These are phyloP conservation scores for Penicillium sp. DNA, from an alignment of 2,329 filamentous ascomycete genomes.

Conservation along the genomic window DNA sequence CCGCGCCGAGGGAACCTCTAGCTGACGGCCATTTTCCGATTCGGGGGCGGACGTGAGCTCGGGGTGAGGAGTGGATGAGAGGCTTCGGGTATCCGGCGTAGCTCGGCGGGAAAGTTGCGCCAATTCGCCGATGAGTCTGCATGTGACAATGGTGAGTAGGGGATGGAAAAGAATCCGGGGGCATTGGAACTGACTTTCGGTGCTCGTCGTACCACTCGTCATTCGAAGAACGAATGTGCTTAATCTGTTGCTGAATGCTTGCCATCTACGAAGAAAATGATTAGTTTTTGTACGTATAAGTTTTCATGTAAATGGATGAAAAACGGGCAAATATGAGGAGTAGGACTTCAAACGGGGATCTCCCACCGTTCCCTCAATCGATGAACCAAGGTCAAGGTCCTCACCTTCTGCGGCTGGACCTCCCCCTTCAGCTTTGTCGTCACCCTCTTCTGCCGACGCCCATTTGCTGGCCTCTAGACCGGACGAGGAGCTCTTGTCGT, in stretches of 20 bases:
- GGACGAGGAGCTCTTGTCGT: constrained; percentile 29
- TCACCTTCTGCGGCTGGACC: constrained; percentile 45
- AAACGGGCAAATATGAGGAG: constrained; percentile 31
- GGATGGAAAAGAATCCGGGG: background rate
- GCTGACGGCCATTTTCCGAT: constrained; percentile 17
- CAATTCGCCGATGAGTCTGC: constrained; percentile 41
- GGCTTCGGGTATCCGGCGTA: constrained; percentile 28
- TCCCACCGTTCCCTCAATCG: constrained; percentile 50
- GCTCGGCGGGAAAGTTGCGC: constrained; percentile 34
- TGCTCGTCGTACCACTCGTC: constrained; percentile 47
- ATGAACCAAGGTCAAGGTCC: constrained; percentile 48
- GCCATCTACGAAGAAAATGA: constrained; percentile 41
- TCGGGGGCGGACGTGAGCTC: constrained; percentile 18
- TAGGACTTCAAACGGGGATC: constrained; percentile 39
- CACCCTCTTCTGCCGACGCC: constrained; percentile 36
- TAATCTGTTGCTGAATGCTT: constrained; percentile 49
- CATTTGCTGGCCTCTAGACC: constrained; percentile 43
- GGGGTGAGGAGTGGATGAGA: constrained; percentile 30
- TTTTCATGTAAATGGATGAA: constrained; percentile 33
- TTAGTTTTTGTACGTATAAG: constrained; percentile 20
- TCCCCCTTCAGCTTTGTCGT: constrained; percentile 31
- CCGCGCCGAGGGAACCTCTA: constrained; percentile 9
- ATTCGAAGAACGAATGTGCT: constrained; percentile 45
- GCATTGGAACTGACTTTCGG: constrained; percentile 33
- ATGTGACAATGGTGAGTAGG: constrained; percentile 8